Base-by-base conservation (phyloP, 2,329 filamentous ascomycete genomes). In the Aspergillus brunneoviolaceus region DNA sequence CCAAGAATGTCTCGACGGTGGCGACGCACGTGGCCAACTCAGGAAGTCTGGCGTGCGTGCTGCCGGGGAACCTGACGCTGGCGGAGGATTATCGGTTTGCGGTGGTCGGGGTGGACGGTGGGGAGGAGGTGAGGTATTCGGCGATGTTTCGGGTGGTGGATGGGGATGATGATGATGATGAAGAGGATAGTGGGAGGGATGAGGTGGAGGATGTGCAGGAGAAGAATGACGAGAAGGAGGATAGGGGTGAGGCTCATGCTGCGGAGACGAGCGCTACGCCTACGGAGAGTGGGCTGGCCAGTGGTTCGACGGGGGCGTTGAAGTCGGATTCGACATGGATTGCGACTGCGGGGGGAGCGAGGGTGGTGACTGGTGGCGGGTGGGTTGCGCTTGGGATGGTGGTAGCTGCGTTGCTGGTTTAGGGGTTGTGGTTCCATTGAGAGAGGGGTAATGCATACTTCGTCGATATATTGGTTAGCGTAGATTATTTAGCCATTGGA, bases 31-130 rank as follows among this genome's bases (percentile, higher is more conserved):
- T 55, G 7, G 53, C 42, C 0, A 55, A 55, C 6, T 55, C 53
- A 1, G 53, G 53, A 5, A 31, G 48, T n/a, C 27, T 55, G 45
- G 53, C 53, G 25, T 55, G 39, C 25, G n/a, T 55, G 2, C 45
- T 55, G 23, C 21, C 53, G 42, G n/a, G 12, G 4, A 55, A 47
- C 35, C 25, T 55, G 4, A 19, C n/a, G 5, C 21, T 29, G 12
- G 53, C 42, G 29, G n/a, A 55, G 25, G 45, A 55, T 55, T 55
- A 55, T 25, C 23, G n/a, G 12, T 55, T 55, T 55, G 53, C 53
- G 11, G 25, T 55, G 33, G 45, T 55, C 1, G 52, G 47, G 45
- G 21, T 11, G 4, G 23, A 55, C 16, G 53, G 45, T 48, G 5
- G 0, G 6, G 31, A 10, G 14, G 45, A 31, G 11, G 53, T 55